Conservation (phyloP, 345 rosid genomes). For the Dovyalis caffra region DNA sequence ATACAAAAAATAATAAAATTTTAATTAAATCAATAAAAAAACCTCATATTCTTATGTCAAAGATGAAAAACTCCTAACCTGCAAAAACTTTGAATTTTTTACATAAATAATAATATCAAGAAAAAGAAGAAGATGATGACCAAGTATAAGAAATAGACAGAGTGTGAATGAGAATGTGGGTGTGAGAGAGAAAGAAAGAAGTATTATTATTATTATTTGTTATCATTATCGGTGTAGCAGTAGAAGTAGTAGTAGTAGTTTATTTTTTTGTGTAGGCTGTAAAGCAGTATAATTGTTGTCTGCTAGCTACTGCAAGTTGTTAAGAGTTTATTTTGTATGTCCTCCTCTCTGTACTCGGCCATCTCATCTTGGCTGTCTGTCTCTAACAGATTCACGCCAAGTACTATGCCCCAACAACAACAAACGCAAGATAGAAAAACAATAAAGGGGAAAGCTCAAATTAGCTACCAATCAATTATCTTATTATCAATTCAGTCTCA, state of each 20-base stretch:
- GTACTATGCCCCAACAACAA: neutral
- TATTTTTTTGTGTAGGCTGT: constrained; percentile 45
- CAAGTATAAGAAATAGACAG: neutral
- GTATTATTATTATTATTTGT: neutral
- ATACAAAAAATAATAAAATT: neutral
- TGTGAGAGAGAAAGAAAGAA: neutral
- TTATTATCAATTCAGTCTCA: no score
- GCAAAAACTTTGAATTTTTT: no score
- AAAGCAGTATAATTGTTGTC: constrained; percentile 52
- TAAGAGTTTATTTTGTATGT: constrained; percentile 32
- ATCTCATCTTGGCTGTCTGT: constrained; percentile 20
- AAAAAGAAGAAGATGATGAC: no score
- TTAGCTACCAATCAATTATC: no score
- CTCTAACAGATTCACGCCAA: constrained; percentile 15
- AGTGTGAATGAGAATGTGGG: neutral
- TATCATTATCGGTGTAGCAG: neutral
- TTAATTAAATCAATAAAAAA: neutral
- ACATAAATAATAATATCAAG: no score
- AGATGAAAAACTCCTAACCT: no score
- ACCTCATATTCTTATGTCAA: neutral
- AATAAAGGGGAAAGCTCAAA: no score
- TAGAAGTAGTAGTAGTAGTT: neutral
- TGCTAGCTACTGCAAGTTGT: constrained; percentile 54
- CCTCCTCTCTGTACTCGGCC: constrained; percentile 21
- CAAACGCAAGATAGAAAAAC: neutral